A percentile compares a stretch with the other conserved stretches of the same genome.
Evolutionary conservation across 2,329 filamentous ascomycete genomes (phyloP).

Genomic region (Pseudocercospora vitis): DNA sequence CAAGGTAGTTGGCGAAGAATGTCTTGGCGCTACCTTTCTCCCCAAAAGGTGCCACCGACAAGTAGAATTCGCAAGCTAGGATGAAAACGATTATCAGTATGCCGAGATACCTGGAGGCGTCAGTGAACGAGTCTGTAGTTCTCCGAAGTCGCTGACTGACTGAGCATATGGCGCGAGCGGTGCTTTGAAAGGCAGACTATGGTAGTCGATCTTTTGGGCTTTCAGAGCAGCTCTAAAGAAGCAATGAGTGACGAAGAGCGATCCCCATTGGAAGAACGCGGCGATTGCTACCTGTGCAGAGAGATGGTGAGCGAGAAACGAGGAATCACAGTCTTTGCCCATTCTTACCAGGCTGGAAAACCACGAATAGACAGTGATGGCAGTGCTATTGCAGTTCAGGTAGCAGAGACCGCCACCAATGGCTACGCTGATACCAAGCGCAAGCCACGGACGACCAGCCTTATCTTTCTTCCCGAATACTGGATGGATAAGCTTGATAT

Average conservation of each 20-base stretch:
- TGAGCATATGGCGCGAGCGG: constrained; percentile 33
- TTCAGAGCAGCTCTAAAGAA: constrained; percentile 34
- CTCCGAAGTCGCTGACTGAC: neutral
- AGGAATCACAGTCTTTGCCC: neutral
- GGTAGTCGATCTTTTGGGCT: constrained; percentile 33
- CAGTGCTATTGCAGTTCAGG: constrained; percentile 34
- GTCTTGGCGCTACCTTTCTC: constrained; percentile 35
- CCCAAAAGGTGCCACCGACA: constrained; percentile 36
- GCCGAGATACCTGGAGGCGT: constrained; percentile 19
- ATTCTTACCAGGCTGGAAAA: constrained; percentile 32
- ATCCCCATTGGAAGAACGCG: constrained; percentile 36
- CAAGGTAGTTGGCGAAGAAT: constrained; percentile 39
- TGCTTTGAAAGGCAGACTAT: constrained; percentile 31
- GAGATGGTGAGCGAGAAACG: neutral
- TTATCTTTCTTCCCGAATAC: constrained; percentile 30
- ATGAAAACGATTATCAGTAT: constrained; percentile 35
- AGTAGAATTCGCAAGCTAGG: constrained; percentile 38
- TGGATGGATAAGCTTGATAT: constrained; percentile 33
- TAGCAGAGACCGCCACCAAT: constrained; percentile 40
- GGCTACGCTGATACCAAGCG: constrained; percentile 32
- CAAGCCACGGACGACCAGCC: constrained; percentile 36
- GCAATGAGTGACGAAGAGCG: constrained; percentile 31
- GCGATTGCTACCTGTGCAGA: constrained; percentile 35
- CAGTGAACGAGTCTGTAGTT: neutral
- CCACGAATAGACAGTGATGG: constrained; percentile 37